Conservation (phyloP, 1,284 basidiomycete genomes). For the Thecaphora frezii region DNA sequence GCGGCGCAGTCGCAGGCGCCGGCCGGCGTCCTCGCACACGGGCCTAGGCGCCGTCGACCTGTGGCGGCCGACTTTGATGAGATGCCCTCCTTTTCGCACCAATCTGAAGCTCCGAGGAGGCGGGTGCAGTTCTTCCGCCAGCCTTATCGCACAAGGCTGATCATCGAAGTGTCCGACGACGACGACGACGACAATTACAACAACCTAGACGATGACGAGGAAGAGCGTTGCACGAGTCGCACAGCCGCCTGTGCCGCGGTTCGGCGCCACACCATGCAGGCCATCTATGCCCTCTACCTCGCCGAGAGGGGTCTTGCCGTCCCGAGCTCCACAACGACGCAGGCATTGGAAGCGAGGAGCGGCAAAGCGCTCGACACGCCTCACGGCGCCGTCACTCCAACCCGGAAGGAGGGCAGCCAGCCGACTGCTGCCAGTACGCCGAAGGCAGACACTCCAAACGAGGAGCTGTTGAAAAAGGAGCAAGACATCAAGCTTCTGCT, state of each 20-base stretch:
- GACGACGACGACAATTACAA: constrained; percentile 10
- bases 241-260: constrained; percentile 7
- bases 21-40: too few species aligned
- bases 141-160: constrained; percentile 22
- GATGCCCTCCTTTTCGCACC: constrained; percentile 4
- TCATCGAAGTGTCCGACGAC: constrained; percentile 32
- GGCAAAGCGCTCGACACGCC: too few species aligned
- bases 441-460: constrained; percentile 13
- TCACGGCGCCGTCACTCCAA: not conserved
- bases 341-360: not conserved
- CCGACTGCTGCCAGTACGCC: not conserved
- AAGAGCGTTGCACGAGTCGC: constrained; percentile 3
- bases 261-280: constrained; percentile 15
- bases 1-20: too few species aligned
- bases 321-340: not conserved
- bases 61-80: constrained; percentile 20
- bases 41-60: constrained; percentile 8
- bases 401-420: not conserved
- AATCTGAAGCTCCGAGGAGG: too few species aligned
- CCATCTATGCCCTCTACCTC: constrained; percentile 21
- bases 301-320: constrained; percentile 16
- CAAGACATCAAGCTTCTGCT: constrained; percentile 21
- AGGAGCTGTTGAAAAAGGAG: constrained; percentile 27
- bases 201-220: constrained; percentile 7
- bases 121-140: constrained; percentile 28